These are phyloP conservation scores for Boletus putidus DNA, from an alignment of 1,284 basidiomycete genomes.

Conservation along the genomic window DNA sequence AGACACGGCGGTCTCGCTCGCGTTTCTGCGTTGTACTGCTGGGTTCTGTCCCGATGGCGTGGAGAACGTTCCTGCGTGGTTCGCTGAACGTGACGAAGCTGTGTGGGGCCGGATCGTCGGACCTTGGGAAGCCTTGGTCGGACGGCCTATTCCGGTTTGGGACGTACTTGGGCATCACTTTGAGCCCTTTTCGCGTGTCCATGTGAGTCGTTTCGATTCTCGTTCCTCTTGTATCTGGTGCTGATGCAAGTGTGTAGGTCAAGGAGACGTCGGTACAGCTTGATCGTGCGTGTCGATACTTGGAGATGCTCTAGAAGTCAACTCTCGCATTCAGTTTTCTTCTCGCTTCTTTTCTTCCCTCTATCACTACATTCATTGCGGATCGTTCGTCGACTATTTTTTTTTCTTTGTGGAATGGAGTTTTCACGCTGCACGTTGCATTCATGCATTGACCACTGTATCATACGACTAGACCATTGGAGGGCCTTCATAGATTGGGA, in stretches of 20 bases:
- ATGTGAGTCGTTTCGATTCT: constrained; percentile 48
- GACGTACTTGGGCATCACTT: constrained; percentile 71
- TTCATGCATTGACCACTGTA: background rate
- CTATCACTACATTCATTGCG: background rate
- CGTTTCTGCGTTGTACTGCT: constrained; percentile 48
- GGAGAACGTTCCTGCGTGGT: constrained; percentile 47
- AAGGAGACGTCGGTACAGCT: constrained; percentile 31
- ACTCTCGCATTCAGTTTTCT: background rate
- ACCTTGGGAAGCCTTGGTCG: constrained; percentile 53
- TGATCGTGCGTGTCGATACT: constrained; percentile 21
- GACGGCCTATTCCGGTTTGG: constrained; percentile 43
- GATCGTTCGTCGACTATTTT: background rate
- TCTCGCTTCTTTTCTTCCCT: background rate
- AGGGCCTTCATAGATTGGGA: background rate
- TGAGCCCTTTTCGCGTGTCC: constrained; percentile 51
- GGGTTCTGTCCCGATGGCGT: constrained; percentile 38
- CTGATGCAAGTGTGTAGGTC: constrained; percentile 15
- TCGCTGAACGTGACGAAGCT: constrained; percentile 47
- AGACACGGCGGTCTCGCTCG: constrained; percentile 38
- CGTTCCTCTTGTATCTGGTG: too few species aligned
- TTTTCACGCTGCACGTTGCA: background rate
- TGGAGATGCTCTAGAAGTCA: constrained; percentile 16
- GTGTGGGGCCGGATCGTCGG: constrained; percentile 32
- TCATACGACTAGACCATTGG: background rate
- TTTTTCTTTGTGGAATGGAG: background rate